These are phyloP conservation scores for Heliamphora pulchella DNA, from an alignment of 179 eudicot genomes.

Conservation along the genomic window DNA sequence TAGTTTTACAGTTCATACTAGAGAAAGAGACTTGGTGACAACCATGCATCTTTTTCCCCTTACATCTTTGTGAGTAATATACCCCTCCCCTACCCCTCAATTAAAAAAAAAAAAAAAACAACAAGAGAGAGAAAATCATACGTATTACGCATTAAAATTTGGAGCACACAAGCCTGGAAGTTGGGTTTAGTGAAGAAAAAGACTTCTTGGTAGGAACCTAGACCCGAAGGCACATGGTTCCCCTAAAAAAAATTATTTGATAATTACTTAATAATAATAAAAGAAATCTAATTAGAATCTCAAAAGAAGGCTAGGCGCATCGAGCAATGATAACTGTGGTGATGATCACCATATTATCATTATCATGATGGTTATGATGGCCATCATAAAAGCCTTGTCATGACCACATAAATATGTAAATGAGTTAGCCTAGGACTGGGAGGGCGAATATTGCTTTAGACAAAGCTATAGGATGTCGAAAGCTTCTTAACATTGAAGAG, in stretches of 20 bases:
- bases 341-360: background rate
- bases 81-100: too few species aligned
- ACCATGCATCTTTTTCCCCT: too few species aligned
- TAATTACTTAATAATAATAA: too few species aligned
- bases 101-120: too few species aligned
- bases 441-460: slow-evolving; percentile 8
- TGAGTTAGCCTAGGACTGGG: background rate
- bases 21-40: too few species aligned
- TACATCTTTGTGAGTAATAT: too few species aligned
- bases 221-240: background rate
- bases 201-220: background rate
- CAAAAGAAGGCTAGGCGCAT: background rate
- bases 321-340: slow-evolving; percentile 2
- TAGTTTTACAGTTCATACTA: too few species aligned
- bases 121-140: background rate
- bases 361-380: background rate
- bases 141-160: too few species aligned
- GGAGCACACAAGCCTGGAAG: background rate
- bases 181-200: background rate
- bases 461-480: background rate
- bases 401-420: background rate
- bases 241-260: background rate
- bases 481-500: background rate
- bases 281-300: slow-evolving; percentile 6
- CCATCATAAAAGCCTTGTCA: background rate